Base-by-base conservation (phyloP, 805 yeast genomes). In the Hanseniaspora meyeri region DNA sequence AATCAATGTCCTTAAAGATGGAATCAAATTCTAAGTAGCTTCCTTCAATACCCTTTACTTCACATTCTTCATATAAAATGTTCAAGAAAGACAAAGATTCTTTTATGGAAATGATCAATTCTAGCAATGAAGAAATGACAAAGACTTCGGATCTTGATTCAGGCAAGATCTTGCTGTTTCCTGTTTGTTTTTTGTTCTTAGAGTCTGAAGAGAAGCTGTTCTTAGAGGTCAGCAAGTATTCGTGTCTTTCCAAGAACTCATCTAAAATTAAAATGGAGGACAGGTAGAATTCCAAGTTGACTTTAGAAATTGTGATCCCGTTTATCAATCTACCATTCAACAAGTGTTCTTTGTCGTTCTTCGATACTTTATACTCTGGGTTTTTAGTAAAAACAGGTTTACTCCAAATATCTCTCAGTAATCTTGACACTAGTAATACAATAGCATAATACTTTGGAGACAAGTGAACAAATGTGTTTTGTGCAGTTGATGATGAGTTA, bases 381-480 rank as follows among this genome's bases (percentile, higher is more conserved):
- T 66, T 14, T 65, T 70, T 6, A 65, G 60, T 69, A 62, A 91
- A 86, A 2, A 90, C 85, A 54, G 80, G 82, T 38, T 73, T 73
- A 56, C 75, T 76, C 99, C 99, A 93, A 49, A 81, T 74, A 19
- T 82, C 83, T 60, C 95, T 77, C 60, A 91, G 80, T 17, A 90
- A 68, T 62, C 97, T 78, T 0, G 96, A 77, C 36, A 89, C 73
- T 58, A 89, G 77, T 29, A 88, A 75, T 14, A 91, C 83, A 17
- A 87, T 79, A 49, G 96, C 97, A 66, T 87, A 90, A 63, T 90
- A 89, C 62, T 96, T 75, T 62, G 95, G 95, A 69, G 96, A 87
- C 59, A 93, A 76, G 34, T 86, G 80, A n/a, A 91, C 95, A 66
- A 60, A 57, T 9, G 62, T 20, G 31, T 50, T 51, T n/a, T 57